Evolutionary conservation across 495 filamentous ascomycete genomes (phyloP), one percentile per base, ranked within the genome.

Genomic region (Podospora conica): DNA sequence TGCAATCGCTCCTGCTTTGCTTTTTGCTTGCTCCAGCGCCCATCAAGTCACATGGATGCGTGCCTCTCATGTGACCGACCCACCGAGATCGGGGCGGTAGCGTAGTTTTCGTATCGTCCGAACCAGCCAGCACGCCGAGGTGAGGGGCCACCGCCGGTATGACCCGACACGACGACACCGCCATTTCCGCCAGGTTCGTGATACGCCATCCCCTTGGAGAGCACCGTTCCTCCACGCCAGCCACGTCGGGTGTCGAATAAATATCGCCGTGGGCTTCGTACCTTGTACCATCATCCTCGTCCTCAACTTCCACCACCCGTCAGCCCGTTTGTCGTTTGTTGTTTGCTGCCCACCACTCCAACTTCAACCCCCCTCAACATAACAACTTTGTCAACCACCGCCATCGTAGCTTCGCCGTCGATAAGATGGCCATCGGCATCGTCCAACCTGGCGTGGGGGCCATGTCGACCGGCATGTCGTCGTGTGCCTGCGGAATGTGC

Each of bases 351-450:
- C 56, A 48, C 18, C 40, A 48, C 15, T n/a, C 22, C 15, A 25
- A 29, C 58, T 21, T 33, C 21, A 25, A 23, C 27, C 18, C 57
- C n/a, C 10, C 58, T 9, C 58, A 10, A 6, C 7, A 20, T 33
- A 21, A 59, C 58, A 59, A 21, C 4, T 27, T 12, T 54, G 23
- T 8, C 27, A 6, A 11, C 23, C 9, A 22, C 57, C 54, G 21
- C 31, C 24, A 9, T 23, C 24, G 40, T 48, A 48, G 40, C 40
- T 48, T 48, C 40, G 23, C 53, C 31, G 64, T 20, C 57, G 31
- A 61, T 67, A 71, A 18, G 21, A 75, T 75, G 70, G 73, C 73
- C 31, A 60, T 75, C 55, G 67, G 64, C 63, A 66, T 71, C 65
- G 63, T 68, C 57, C 29, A 60, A 6, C 59, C 63, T 60, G 33